Evolutionary conservation across 192 early-diverging fungal species (phyloP), one percentile per base, ranked within the genome.

Genomic region (Podila clonocystis): DNA sequence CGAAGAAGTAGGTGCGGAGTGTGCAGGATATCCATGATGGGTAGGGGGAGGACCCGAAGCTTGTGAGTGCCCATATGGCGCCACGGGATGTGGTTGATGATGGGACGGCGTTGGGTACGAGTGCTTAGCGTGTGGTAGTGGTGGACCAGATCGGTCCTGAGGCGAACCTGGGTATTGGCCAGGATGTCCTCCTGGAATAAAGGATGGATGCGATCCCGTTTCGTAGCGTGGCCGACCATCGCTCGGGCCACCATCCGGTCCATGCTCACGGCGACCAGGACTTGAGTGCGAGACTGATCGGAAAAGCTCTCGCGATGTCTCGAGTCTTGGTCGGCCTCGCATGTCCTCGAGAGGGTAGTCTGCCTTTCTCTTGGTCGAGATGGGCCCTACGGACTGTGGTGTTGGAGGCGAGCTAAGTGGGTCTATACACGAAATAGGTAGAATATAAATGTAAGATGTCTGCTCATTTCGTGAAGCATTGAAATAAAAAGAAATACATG

Each of bases 361-460:
- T 33, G 74, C 68, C 29, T 70, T 76, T 52, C 74, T 63, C 55
- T 76, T 76, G 34, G 19, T 31, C 2, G 74, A 49, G n/a, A 74
- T 30, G 24, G 58, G 59, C 38, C 52, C 65, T 24, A 58, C 59
- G 5, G 72, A 74, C 24, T 74, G 68, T 65, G 67, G 74, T 1
- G 68, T 65, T 55, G 59, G 50, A 17, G 74, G 74, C 12, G 74
- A 70, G 9, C 55, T 28, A 15, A 65, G 36, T n/a, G 67, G 28
- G 17, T 69, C 74, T 76, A 36, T 24, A 33, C 6, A 33, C 1
- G 29, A 8, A 20, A 7, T 7, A 59, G 60, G 7, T 26, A 22
- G 20, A 20, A 26, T 19, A n/a, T 19, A 4, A 38, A 0, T 3
- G 22, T 28, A 8, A 19, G 17, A 3, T 50, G 17, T 33, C 48